These are phyloP conservation scores for Chenopodium suecicum DNA, from an alignment of 148 eudicot genomes.

Conservation along the genomic window DNA sequence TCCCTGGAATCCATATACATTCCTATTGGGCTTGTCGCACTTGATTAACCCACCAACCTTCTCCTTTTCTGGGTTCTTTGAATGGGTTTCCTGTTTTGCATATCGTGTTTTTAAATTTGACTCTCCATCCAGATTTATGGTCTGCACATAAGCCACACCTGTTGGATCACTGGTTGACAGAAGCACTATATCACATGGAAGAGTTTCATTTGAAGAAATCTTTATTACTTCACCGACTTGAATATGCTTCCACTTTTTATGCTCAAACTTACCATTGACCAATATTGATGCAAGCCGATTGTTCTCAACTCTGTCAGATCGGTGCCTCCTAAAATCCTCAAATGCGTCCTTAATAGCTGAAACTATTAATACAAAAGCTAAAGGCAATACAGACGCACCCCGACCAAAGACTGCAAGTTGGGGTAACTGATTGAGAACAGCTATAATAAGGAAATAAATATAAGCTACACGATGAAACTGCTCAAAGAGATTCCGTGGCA, in stretches of 20 bases:
- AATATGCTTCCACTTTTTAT: constrained; percentile 82
- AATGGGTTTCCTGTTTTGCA: constrained; percentile 93
- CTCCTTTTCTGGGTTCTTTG: constrained; percentile 55
- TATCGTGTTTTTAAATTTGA: constrained; percentile 95
- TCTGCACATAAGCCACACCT: constrained; percentile 95
- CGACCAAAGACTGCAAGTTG: constrained; percentile 95
- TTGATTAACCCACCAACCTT: constrained; percentile 71
- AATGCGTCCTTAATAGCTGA: constrained; percentile 92
- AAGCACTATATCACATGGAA: constrained; percentile 92
- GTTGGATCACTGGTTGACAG: constrained; percentile 96
- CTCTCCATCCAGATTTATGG: constrained; percentile 95
- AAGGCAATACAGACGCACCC: constrained; percentile 82
- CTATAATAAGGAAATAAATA: constrained; percentile 86
- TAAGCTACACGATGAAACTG: constrained; percentile 98
- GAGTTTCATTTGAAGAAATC: constrained; percentile 66
- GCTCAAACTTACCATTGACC: constrained; percentile 53
- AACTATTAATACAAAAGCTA: constrained; percentile 81
- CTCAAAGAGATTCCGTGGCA: constrained; percentile 91
- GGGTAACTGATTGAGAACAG: constrained; percentile 90
- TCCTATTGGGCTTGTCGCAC: constrained; percentile 95
- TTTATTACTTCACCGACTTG: constrained; percentile 85
- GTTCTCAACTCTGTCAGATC: constrained; percentile 80
- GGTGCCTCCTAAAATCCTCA: constrained; percentile 88
- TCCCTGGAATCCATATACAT: constrained; percentile 91
- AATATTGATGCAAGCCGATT: constrained; percentile 67